Conservation (phyloP, 1,139 yeast genomes). For the Yamadazyma pseudoaaseri region DNA sequence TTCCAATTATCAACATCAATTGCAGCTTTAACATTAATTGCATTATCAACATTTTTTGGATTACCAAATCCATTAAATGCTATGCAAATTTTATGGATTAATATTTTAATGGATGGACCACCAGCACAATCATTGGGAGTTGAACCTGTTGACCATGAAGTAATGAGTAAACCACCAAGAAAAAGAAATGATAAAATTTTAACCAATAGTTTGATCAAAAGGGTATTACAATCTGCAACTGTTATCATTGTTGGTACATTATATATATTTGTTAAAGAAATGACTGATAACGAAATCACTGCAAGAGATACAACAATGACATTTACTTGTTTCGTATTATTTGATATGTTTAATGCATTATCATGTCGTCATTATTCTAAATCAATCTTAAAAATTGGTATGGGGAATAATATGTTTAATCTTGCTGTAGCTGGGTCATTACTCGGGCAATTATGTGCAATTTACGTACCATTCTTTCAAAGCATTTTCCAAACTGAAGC, state of each 20-base stretch:
- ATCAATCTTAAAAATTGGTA: conserved; percentile 77
- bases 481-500: conserved; percentile 92
- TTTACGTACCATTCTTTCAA: conserved; percentile 91
- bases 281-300: conserved; percentile 78
- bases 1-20: conserved; percentile 94
- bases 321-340: conserved; percentile 90
- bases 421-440: conserved; percentile 88
- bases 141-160: conserved; percentile 94
- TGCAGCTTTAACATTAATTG: conserved; percentile 89
- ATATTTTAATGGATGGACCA: conserved; percentile 98
- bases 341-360: conserved; percentile 94
- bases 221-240: conserved; percentile 72
- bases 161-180: conserved; percentile 94
- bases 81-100: conserved; percentile 97
- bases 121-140: conserved; percentile 98
- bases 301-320: conserved; percentile 99
- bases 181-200: conserved; percentile 79
- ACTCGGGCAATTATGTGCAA: conserved; percentile 89
- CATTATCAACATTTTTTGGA: conserved; percentile 80
- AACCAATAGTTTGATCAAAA: conserved; percentile 62
- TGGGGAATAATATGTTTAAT: conserved; percentile 83
- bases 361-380: conserved; percentile 86
- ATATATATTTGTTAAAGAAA: conserved; percentile 79
- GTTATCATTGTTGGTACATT: conserved; percentile 78
- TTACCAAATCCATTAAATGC: conserved; percentile 97